Conservation (phyloP, 2,329 filamentous ascomycete genomes). For the Aspergillus ochraceoroseus region DNA sequence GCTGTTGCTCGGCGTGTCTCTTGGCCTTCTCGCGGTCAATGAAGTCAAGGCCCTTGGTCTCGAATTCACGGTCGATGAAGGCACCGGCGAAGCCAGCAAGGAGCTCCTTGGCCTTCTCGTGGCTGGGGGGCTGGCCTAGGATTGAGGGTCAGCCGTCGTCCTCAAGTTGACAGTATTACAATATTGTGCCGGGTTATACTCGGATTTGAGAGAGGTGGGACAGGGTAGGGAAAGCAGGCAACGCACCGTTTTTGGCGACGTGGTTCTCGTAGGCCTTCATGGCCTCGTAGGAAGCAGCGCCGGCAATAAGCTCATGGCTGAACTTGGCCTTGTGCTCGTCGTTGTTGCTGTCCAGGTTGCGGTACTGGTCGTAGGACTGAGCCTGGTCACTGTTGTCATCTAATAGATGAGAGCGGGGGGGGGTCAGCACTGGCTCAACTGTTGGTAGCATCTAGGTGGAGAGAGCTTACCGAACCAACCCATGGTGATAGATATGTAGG, state of each 20-base stretch:
- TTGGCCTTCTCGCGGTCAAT: constrained; percentile 57
- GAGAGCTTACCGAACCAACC: constrained; percentile 17
- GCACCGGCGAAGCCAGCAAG: constrained; percentile 69
- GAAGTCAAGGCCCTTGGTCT: constrained; percentile 60
- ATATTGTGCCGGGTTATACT: too few relatives aligned
- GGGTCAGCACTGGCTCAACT: neutral
- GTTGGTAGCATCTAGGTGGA: neutral
- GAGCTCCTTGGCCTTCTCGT: constrained; percentile 71
- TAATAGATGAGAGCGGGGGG: neutral
- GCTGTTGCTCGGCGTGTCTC: constrained; percentile 50
- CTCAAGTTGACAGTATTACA: too few relatives aligned
- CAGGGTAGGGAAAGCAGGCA: neutral
- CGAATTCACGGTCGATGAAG: constrained; percentile 70
- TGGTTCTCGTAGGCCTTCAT: constrained; percentile 75
- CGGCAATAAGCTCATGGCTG: constrained; percentile 69
- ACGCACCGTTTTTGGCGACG: constrained; percentile 61
- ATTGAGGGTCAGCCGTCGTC: too few relatives aligned
- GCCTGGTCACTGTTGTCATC: constrained; percentile 13
- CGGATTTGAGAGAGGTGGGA: too few relatives aligned
- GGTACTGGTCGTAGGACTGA: constrained; percentile 10
- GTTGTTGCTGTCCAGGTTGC: constrained; percentile 24
- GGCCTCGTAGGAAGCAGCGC: constrained; percentile 70
- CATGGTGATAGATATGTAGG: constrained; percentile 10
- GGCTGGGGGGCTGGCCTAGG: constrained; percentile 62
- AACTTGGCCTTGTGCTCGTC: constrained; percentile 56